Base-by-base conservation (phyloP, 148 eudicot genomes). In the Amaranthus cruentus region DNA sequence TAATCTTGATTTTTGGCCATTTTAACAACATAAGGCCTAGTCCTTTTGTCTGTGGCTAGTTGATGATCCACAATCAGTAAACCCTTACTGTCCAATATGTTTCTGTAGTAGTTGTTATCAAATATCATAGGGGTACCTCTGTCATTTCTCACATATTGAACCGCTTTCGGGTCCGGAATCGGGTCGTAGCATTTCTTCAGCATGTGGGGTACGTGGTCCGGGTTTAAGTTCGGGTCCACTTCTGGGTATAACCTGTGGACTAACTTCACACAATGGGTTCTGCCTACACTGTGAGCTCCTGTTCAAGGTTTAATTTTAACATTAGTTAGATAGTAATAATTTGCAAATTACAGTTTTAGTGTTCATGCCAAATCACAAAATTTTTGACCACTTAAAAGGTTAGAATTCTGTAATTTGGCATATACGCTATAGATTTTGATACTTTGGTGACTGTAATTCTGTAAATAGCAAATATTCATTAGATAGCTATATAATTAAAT, bases 121-220 rank as follows among this genome's bases (percentile, higher is more conserved):
- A 95, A 88, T 6, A 79, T 79, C 99, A 95, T 95, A 47, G 99
- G 99, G 64, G 99, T 95, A 21, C 99, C 99, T 1, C 99, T 81
- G 85, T 95, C 99, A 74, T 95, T 95, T 69, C 99, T 86, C 85
- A 95, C 99, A 56, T 95, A 95, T 44, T 95, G 99, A 47, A 95
- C 99, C 3, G 99, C 80, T 78, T 95, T 95, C 4, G 99, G 99
- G 85, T 95, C 99, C 0, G 99, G 99, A 77, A 95, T 90, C 4
- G 93, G 76, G 70, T 95, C 96, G 4, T 86, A 84, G 70, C 99
- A 95, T 82, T 95, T 95, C 87, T 92, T 88, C 51, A 95, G 88
- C 96, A 95, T 95, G 89, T 95, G 99, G 47, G 88, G 91, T 3
- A 95, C 85, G 57, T 95, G 99, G 81, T 80, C 97, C 47, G 92